Conservation (phyloP, 2,329 filamentous ascomycete genomes). For the Bipolaris oryzae region DNA sequence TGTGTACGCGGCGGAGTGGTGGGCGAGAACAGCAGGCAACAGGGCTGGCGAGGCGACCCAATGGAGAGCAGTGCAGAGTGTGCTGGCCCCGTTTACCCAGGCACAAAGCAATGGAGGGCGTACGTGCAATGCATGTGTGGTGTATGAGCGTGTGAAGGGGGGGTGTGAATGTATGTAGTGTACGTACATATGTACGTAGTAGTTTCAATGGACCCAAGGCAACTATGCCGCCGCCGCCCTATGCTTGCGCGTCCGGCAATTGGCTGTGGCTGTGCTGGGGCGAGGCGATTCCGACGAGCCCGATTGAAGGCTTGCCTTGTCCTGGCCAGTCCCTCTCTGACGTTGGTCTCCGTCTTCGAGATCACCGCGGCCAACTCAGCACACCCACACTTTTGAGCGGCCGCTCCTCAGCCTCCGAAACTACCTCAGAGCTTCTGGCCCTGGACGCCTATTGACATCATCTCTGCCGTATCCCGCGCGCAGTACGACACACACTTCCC, state of each 20-base stretch:
- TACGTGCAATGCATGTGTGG: background rate
- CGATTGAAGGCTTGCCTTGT: slow-evolving; percentile 8
- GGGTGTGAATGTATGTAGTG: background rate
- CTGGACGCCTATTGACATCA: slow-evolving; percentile 5
- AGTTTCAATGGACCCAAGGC: background rate
- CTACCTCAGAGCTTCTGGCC: background rate
- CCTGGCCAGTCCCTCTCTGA: slow-evolving; percentile 9
- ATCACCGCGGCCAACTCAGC: slow-evolving; percentile 11
- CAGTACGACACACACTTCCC: slow-evolving; percentile 18
- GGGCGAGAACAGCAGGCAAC: slow-evolving; percentile 6
- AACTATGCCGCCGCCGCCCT: background rate
- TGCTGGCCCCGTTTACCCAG: too few relatives aligned
- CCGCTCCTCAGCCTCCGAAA: slow-evolving; percentile 12
- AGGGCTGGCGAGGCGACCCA: slow-evolving; percentile 4
- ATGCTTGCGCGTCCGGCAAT: slow-evolving; percentile 11
- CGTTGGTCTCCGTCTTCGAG: slow-evolving; percentile 11
- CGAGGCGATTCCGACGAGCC: slow-evolving; percentile 15
- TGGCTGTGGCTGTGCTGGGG: slow-evolving; percentile 26
- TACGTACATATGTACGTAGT: background rate
- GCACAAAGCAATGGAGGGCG: background rate
- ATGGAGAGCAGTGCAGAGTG: background rate
- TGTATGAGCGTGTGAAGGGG: too few relatives aligned
- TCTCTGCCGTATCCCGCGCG: slow-evolving; percentile 1
- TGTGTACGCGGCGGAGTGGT: slow-evolving; percentile 14
- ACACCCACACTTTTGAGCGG: slow-evolving; percentile 14